Base-by-base conservation (phyloP, 305 asterid genomes). In the Fraxinus platypoda region DNA sequence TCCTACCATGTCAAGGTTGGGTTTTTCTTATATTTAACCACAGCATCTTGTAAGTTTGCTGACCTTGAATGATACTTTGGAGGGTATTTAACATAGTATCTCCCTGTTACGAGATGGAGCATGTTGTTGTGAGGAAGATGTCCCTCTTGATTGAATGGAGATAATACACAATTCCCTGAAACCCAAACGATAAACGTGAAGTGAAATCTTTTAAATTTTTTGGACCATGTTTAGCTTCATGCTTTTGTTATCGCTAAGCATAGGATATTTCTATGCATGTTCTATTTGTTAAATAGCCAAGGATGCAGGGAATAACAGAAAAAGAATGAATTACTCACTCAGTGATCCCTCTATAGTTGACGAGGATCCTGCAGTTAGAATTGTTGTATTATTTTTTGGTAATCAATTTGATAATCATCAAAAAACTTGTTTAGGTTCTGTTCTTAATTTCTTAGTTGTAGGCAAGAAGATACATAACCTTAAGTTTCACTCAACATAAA, bases 1-100 rank as follows among this genome's bases (percentile, higher is more conserved):
- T 86, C 98, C 98, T 2, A 70, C 93, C 83, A 64, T 96, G 79
- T 88, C 98, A 80, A 93, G 97, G 99, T 94, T 68, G 85, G 89
- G 86, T 66, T 81, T 86, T 75, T 83, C 74, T 70, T 78, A 76
- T 17, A 76, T 38, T 72, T 76, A 52, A 83, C 28, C 78, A 49
- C 19, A 79, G 75, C 72, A 75, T 74, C 77, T 54, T 77, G 31
- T 80, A 64, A 38, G 23, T 68, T 72, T 78, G 35, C 52, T 30
- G 23, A 31, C 34, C 74, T 68, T n/a, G 70, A 80, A 49, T 72
- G 34, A 23, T 72, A 38, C 31, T 37, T 6, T n/a, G 13, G 75
- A 78, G 72, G 70, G 57, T 41, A 62, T 17, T n/a, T 43, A 25
- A 28, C 9, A 8, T 26, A 11, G 78, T 34, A 68, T n/a, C 25